Conservation (phyloP, 306 rosid species). For the Potentilla sterilis region DNA sequence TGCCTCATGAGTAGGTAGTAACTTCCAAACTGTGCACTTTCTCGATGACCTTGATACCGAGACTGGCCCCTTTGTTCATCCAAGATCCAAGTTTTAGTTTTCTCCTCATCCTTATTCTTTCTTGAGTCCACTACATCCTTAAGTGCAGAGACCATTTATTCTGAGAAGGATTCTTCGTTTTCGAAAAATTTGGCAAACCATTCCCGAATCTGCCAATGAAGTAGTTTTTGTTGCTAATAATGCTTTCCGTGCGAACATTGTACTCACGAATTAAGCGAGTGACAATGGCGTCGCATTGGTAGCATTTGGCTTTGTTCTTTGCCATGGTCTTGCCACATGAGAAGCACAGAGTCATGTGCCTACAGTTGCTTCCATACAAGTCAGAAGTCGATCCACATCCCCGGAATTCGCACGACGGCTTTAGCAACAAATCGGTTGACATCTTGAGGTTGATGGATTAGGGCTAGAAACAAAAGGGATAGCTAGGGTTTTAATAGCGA, state of each 20-base stretch:
- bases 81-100: constrained; percentile 83
- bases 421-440: constrained; percentile 59
- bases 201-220: constrained; percentile 67
- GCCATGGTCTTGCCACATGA: constrained; percentile 84
- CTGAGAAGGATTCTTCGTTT: constrained; percentile 66
- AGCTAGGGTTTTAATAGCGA: background rate
- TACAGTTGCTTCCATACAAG: constrained; percentile 91
- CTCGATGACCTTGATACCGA: constrained; percentile 80
- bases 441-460: constrained; percentile 16
- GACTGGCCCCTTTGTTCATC: constrained; percentile 90
- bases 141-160: constrained; percentile 72
- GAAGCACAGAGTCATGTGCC: constrained; percentile 83
- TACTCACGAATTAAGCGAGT: constrained; percentile 88
- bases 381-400: constrained; percentile 79
- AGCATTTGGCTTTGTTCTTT: constrained; percentile 60
- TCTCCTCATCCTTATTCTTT: constrained; percentile 45
- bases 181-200: constrained; percentile 84
- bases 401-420: constrained; percentile 44
- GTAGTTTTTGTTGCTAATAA: constrained; percentile 52
- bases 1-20: constrained; percentile 79
- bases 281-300: constrained; percentile 62
- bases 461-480: background rate
- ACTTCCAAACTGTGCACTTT: constrained; percentile 81
- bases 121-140: constrained; percentile 22
- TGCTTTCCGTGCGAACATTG: constrained; percentile 66